Base-by-base conservation (phyloP, 2,329 filamentous ascomycete genomes). In the Neodidymelliopsis sp. region DNA sequence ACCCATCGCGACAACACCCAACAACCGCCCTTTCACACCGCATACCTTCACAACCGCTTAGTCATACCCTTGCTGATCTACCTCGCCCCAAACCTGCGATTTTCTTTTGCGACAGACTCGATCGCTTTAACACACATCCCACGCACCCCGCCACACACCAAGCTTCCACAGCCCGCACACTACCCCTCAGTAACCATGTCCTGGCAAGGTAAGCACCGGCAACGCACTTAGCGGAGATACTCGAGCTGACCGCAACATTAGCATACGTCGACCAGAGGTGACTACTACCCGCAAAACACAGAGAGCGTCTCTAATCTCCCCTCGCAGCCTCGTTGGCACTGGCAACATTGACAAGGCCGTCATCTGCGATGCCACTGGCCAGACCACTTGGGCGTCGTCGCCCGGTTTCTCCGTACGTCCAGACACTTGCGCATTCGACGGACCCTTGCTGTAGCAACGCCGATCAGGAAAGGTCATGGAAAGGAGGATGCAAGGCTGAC, bases 381-480 rank as follows among this genome's bases (percentile, higher is more conserved):
- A 76, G 65, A 75, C 77, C 51, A 67, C 96, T 56, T 96, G 73
- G 73, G 94, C 61, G 88, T 96, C 81, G 88, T 97, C 72, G 92
- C 90, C 56, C 86, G 94, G 81, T 62, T 96, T 96, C 79, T 78
- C 81, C 71, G 91, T 96, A 87, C 74, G 77, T 71, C 50, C 51
- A 36, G n/a, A 27, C 24, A 7, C 24, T 27, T 7, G 12, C 24
- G 7, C 24, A 12, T 27, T 12, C 24, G n/a, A n/a, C n/a, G n/a
- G n/a, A n/a, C n/a, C n/a, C n/a, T n/a, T n/a, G 39, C 47, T 23
- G 15, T 22, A 25, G 28, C 43, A 18, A 18, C 6, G 24, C 23
- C n/a, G 9, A 23, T 23, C 16, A 20, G n/a, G 35, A 24, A 20
- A 33, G 16, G 27, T 35, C 44, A 35, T 39, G 27, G 23, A 28